Base-by-base conservation (phyloP, 768 basidiomycete genomes). In the Leucocoprinus leucothites region DNA sequence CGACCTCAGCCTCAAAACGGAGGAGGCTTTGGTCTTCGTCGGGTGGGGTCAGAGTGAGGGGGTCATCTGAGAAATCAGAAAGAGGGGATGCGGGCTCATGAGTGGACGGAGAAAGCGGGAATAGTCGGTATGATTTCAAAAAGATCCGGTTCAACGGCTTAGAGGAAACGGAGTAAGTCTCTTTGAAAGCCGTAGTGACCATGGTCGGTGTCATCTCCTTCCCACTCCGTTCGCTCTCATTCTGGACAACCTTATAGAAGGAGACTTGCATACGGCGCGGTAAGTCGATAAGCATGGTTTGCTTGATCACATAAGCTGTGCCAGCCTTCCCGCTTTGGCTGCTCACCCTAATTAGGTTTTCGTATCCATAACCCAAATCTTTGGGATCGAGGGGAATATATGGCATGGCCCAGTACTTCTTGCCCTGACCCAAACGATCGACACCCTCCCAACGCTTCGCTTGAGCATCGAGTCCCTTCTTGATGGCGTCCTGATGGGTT, bases 321-420 rank as follows among this genome's bases (percentile, higher is more conserved):
- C 96, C 96, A 58, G 94, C 96, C 71, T 98, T 99, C 57, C 96
- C 96, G 14, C 92, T 95, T 68, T 99, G 96, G 38, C 96, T 96
- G 73, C 98, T 99, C 71, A 99, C 96, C 35, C 96, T 90, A 64
- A 99, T 99, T 72, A 99, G 91, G 22, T 96, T 97, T 68, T 99
- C 96, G 74, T 98, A 98, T 48, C 75, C 92, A 71, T 92, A 87
- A 0, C 96, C 94, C 18, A 98, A 80, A 66, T 99, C 96, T 21
- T 86, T 90, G 1, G 96, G 96, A 72, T 99, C 96, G 69, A 99
- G 82, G 21, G 96, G 94, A 19, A 99, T 77, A 74, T 99, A 99
- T 0, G 96, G 96, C 62, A 98, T 89, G 62, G 91, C 82, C 94
- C 94, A 97, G 34, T 82, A 77, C 64, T 81, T 74, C 65, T 84